Conservation (phyloP, 148 eudicot species). For the Agrostemma githago region DNA sequence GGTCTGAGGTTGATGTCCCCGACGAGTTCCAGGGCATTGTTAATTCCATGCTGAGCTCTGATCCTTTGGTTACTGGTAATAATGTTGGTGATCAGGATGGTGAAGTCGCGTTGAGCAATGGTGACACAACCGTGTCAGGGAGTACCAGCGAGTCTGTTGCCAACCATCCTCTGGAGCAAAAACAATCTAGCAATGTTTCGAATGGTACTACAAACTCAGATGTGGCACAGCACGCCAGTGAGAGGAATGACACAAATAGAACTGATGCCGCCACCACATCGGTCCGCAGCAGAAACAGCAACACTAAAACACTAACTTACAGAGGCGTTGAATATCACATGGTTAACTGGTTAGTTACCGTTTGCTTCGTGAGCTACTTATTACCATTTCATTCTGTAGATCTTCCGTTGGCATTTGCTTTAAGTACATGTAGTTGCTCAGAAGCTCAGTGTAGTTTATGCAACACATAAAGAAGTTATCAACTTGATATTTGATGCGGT, state of each 20-base stretch:
- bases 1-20: slow-evolving; percentile 96
- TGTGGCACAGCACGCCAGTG: slow-evolving; percentile 30
- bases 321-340: slow-evolving; percentile 87
- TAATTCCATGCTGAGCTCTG: slow-evolving; percentile 52
- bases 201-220: slow-evolving; percentile 25
- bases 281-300: slow-evolving; percentile 36
- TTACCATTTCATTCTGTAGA: neutral
- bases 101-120: slow-evolving; percentile 35
- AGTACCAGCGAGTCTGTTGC: slow-evolving; percentile 27
- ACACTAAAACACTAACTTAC: slow-evolving; percentile 44
- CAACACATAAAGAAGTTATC: neutral
- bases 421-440: neutral
- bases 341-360: slow-evolving; percentile 84
- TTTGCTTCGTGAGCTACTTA: neutral
- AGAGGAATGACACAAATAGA: slow-evolving; percentile 32
- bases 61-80: slow-evolving; percentile 33
- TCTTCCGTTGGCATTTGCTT: neutral
- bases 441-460: neutral
- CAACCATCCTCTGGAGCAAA: slow-evolving; percentile 34
- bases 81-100: slow-evolving; percentile 29
- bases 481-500: neutral
- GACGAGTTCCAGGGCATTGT: slow-evolving; percentile 90
- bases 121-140: slow-evolving; percentile 30
- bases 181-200: slow-evolving; percentile 37
- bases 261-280: slow-evolving; percentile 34